Percentiles rank a stretch among this genome's conserved stretches.
Conservation (phyloP, 441 rosid genomes). For the Croton laevigatus region DNA sequence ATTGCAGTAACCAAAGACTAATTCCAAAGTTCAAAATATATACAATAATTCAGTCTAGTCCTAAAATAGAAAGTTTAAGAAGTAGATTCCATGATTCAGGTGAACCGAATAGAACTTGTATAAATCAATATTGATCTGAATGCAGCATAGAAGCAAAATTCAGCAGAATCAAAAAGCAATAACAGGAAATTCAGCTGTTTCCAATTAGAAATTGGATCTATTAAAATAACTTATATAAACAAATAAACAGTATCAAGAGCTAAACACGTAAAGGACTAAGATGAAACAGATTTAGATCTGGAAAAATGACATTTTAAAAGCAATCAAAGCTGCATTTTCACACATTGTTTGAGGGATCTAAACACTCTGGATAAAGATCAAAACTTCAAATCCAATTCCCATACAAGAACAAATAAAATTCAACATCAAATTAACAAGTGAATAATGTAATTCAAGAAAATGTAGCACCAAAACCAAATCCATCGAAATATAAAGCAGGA, state of each 20-base stretch:
- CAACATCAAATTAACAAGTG: background rate
- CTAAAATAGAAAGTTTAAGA: background rate
- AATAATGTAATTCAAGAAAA: background rate
- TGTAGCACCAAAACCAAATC: background rate
- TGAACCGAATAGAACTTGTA: background rate
- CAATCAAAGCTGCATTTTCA: background rate
- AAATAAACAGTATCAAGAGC: background rate
- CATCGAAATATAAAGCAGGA: background rate
- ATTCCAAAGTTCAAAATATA: background rate
- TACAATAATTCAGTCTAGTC: background rate
- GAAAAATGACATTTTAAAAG: background rate
- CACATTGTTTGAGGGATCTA: background rate
- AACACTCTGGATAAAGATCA: slow-evolving; percentile 2
- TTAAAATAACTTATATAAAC: background rate
- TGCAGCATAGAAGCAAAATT: background rate
- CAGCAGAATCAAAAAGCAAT: background rate
- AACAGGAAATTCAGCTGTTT: background rate
- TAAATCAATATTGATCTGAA: background rate
- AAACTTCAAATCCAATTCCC: slow-evolving; percentile 1
- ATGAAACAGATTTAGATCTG: slow-evolving; percentile 13
- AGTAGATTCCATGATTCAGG: background rate
- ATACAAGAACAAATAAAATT: background rate
- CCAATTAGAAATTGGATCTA: background rate
- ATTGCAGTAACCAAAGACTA: background rate
- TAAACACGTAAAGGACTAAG: background rate